These are phyloP conservation scores for Crataegus laevigata DNA, from an alignment of 306 rosid genomes.

Conservation along the genomic window DNA sequence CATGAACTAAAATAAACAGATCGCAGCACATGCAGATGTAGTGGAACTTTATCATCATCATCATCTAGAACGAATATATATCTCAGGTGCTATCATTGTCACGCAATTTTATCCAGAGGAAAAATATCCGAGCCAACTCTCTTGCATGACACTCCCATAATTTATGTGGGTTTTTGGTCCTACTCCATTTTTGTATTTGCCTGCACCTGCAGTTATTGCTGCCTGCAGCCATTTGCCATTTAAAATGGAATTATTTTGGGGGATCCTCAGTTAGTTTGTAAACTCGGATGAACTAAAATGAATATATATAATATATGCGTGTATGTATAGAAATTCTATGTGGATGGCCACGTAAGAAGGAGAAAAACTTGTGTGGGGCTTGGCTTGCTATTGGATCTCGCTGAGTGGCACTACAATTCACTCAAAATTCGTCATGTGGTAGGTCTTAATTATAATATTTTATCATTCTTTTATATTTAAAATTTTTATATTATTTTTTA, in stretches of 20 bases:
- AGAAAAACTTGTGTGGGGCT: too few relatives aligned
- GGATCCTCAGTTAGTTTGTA: not conserved
- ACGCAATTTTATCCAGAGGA: not conserved
- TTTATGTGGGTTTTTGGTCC: not conserved
- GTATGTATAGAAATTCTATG: too few relatives aligned
- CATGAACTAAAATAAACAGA: too few relatives aligned
- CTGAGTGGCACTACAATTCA: too few relatives aligned
- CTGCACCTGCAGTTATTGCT: too few relatives aligned
- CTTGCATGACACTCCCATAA: not conserved
- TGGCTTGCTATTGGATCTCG: too few relatives aligned
- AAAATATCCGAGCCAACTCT: not conserved
- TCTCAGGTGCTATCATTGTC: not conserved
- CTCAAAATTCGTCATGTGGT: too few relatives aligned
- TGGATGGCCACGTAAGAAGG: too few relatives aligned
- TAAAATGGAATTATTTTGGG: too few relatives aligned
- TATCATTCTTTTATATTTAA: too few relatives aligned
- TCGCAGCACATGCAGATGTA: not conserved
- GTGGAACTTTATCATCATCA: not conserved
- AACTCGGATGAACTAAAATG: not conserved
- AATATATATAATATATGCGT: not conserved
- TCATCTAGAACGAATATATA: not conserved
- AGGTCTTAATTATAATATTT: too few relatives aligned
- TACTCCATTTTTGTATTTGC: not conserved
- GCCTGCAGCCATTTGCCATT: not conserved
- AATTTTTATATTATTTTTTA: too few relatives aligned